These are phyloP conservation scores for Fraxinus velutina DNA, from an alignment of 305 asterid genomes.

Conservation along the genomic window DNA sequence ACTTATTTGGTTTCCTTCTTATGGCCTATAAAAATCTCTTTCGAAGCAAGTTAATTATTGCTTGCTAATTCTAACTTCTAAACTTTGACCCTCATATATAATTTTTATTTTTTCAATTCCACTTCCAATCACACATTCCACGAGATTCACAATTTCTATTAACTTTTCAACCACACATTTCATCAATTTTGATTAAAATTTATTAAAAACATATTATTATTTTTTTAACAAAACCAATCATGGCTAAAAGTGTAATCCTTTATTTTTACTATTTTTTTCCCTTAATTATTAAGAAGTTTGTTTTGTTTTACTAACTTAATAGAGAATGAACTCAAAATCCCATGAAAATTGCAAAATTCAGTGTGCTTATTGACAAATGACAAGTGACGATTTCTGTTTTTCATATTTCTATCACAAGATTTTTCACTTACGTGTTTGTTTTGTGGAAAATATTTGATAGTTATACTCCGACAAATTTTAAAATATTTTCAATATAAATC, in stretches of 20 bases:
- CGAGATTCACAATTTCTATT: too few relatives aligned
- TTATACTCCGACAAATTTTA: too few relatives aligned
- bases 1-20: not conserved
- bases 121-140: not conserved
- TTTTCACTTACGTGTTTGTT: not conserved
- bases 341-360: not conserved
- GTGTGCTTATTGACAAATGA: not conserved
- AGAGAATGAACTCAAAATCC: not conserved
- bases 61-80: not conserved
- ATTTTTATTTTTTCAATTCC: not conserved
- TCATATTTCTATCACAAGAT: not conserved
- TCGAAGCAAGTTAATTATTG: too few relatives aligned
- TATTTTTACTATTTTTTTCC: too few relatives aligned
- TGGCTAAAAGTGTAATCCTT: too few relatives aligned
- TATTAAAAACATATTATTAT: too few relatives aligned
- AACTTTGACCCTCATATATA: not conserved
- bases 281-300: too few relatives aligned
- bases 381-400: not conserved
- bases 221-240: too few relatives aligned
- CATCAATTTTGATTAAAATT: not conserved
- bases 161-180: not conserved
- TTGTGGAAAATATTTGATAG: not conserved
- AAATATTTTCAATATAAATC: too few relatives aligned
- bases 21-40: not conserved
- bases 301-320: too few relatives aligned